Evolutionary conservation across 441 rosid genomes (phyloP).

Genomic region (Euphorbia schlechtendalii): DNA sequence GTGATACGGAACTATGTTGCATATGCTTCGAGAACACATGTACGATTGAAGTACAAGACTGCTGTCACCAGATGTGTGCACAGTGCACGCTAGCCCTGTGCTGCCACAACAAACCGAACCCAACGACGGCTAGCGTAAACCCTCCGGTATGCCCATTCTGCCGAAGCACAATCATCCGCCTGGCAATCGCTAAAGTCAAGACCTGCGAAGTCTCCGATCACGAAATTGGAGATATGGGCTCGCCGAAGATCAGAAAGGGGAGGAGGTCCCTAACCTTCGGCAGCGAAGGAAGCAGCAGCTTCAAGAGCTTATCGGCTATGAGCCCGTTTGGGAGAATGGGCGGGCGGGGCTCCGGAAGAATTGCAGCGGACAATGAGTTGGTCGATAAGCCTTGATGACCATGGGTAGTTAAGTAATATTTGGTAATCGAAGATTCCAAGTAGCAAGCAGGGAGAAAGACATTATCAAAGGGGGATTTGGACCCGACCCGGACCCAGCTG

Average conservation of each 20-base stretch:
- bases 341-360: slow-evolving; percentile 75
- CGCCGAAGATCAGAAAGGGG: slow-evolving; percentile 60
- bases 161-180: slow-evolving; percentile 62
- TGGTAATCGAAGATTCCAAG: slow-evolving; percentile 26
- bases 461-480: slow-evolving; percentile 7
- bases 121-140: slow-evolving; percentile 58
- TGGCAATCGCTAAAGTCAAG: slow-evolving; percentile 58
- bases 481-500: slow-evolving; percentile 21
- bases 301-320: slow-evolving; percentile 66
- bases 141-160: slow-evolving; percentile 98
- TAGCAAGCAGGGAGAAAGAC: slow-evolving; percentile 10
- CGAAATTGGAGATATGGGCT: slow-evolving; percentile 45
- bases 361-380: slow-evolving; percentile 63
- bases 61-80: slow-evolving; percentile 98
- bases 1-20: slow-evolving; percentile 78
- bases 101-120: slow-evolving; percentile 97
- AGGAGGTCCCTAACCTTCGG: slow-evolving; percentile 63
- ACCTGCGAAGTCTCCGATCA: slow-evolving; percentile 36
- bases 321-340: slow-evolving; percentile 67
- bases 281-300: slow-evolving; percentile 93
- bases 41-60: slow-evolving; percentile 81
- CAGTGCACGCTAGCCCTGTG: slow-evolving; percentile 87
- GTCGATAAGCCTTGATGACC: slow-evolving; percentile 41
- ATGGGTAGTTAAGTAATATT: too few relatives aligned
- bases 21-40: slow-evolving; percentile 95